phyloP scores from a whole-genome alignment of 495 filamentous ascomycete genomes.

The Penicillium lagena region DNA sequence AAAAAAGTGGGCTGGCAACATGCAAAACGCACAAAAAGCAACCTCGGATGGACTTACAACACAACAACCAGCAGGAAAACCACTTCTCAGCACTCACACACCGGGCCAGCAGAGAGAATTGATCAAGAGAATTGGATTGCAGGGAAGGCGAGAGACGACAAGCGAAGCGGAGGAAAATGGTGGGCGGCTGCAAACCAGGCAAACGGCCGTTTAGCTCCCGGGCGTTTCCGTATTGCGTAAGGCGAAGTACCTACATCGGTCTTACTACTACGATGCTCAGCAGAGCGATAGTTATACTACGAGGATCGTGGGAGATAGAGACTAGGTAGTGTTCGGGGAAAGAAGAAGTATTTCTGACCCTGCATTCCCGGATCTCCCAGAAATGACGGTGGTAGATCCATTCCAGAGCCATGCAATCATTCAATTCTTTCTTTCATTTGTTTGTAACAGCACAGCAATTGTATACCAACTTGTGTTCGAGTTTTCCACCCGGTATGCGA shows the following conservation, averaged over 20 bases:
- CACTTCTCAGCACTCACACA: conserved; percentile 21
- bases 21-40: conserved; percentile 4
- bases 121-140: conserved; percentile 4
- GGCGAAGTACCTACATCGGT: neutral
- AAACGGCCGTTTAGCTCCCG: conserved; percentile 32
- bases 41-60: conserved; percentile 2
- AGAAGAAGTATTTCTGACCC: too few species aligned
- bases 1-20: conserved; percentile 17
- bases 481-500: neutral
- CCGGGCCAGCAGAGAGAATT: conserved; percentile 1
- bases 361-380: too few species aligned
- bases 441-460: neutral
- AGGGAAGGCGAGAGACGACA: conserved; percentile 3
- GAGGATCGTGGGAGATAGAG: too few species aligned
- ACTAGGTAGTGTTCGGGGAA: too few species aligned
- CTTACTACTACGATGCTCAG: too few species aligned
- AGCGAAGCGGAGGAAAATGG: conserved; percentile 5
- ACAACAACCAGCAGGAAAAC: conserved; percentile 5
- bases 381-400: neutral
- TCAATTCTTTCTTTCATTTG: conserved; percentile 15
- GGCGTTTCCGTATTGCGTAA: conserved; percentile 41
- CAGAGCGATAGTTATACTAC: too few species aligned
- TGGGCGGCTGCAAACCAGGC: conserved; percentile 20
- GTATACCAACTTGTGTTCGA: neutral
- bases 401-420: conserved; percentile 3